Evolutionary conservation across 129 eudicot species (phyloP).

Genomic region (Rutidosis leptorrhynchoides): DNA sequence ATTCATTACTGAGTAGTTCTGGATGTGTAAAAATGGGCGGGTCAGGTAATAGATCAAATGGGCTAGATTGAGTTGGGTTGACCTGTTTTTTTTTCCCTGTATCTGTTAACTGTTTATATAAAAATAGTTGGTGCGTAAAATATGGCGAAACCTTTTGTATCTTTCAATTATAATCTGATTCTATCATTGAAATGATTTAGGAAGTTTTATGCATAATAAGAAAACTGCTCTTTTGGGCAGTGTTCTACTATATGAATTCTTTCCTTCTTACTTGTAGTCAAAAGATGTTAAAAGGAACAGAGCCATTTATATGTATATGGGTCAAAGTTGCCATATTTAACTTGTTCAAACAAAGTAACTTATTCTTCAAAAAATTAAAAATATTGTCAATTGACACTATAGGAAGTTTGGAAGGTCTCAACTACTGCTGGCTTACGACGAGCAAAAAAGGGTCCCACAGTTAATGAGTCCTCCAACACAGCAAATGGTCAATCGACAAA

Average conservation of each 20-base stretch:
- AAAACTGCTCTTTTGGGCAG: background rate
- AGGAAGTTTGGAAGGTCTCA: constrained; percentile 96
- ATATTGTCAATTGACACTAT: constrained; percentile 12
- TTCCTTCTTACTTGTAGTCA: background rate
- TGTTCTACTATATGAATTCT: background rate
- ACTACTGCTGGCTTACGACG: constrained; percentile 93
- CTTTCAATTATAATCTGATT: background rate
- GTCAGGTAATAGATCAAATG: background rate
- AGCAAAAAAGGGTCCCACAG: constrained; percentile 64
- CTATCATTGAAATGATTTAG: background rate
- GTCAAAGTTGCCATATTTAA: background rate
- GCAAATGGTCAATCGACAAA: constrained; percentile 55
- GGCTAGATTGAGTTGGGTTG: constrained; percentile 7
- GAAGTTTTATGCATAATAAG: background rate
- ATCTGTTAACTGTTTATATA: background rate
- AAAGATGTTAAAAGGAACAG: background rate
- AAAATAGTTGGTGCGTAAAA: background rate
- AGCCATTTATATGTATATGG: background rate
- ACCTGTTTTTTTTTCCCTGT: background rate
- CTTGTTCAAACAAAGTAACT: background rate
- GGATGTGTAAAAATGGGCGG: constrained; percentile 1
- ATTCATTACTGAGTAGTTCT: background rate
- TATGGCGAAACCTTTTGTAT: background rate
- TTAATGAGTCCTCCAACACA: constrained; percentile 58
- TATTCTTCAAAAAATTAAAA: background rate